Conservation (phyloP, 805 yeast genomes). For the Pachysolen tannophilus region DNA sequence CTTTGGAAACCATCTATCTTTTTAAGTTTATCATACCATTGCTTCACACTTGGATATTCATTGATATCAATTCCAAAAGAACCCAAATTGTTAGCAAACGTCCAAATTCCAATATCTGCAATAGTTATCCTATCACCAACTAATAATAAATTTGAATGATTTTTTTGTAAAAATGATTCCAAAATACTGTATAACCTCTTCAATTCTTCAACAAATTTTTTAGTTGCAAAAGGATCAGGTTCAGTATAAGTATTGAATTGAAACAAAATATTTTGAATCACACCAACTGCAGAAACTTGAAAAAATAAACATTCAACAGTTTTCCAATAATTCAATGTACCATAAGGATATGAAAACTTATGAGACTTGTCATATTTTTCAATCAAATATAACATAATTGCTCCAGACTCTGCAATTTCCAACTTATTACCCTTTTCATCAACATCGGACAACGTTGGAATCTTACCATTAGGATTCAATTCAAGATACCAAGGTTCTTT, state of each 20-base stretch:
- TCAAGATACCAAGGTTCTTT: conserved; percentile 49
- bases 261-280: not conserved
- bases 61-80: not conserved
- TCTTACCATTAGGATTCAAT: conserved; percentile 55
- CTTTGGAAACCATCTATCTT: conserved; percentile 21
- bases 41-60: not conserved
- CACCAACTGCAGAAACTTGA: conserved; percentile 49
- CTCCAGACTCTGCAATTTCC: conserved; percentile 50
- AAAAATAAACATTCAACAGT: conserved; percentile 45
- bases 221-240: no score
- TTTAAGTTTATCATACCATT: not conserved
- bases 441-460: conserved; percentile 43
- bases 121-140: conserved; percentile 3
- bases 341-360: conserved; percentile 31
- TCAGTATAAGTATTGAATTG: not conserved
- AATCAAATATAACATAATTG: conserved; percentile 49
- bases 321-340: conserved; percentile 38
- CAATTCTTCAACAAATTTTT: not conserved
- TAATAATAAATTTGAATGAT: not conserved
- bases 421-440: conserved; percentile 31
- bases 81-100: not conserved
- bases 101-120: not conserved
- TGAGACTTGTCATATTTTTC: conserved; percentile 51
- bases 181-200: not conserved
- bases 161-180: not conserved